These are phyloP conservation scores for Solanum chiquidenum DNA, from an alignment of 257 asterid species.

Conservation along the genomic window DNA sequence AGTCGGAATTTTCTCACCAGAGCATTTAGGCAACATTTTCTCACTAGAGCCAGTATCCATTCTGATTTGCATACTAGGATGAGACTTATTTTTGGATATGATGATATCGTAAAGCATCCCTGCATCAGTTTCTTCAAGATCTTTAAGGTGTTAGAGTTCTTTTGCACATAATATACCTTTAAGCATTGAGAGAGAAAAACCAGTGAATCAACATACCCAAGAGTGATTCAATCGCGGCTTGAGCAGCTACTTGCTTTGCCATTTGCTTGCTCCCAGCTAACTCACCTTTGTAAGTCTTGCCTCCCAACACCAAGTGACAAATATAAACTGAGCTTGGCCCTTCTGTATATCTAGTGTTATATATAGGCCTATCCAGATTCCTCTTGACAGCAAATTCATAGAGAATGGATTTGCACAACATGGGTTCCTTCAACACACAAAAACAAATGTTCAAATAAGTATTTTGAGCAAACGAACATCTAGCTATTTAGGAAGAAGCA, in stretches of 20 bases:
- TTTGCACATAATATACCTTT: not conserved
- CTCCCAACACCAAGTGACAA: conserved; percentile 10
- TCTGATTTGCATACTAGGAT: not conserved
- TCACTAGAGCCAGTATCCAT: not conserved
- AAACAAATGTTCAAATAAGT: not conserved
- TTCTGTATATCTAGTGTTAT: not conserved
- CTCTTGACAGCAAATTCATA: conserved; percentile 21
- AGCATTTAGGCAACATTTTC: not conserved
- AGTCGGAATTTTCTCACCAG: not conserved
- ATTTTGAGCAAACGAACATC: not conserved
- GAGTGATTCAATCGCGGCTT: conserved; percentile 15
- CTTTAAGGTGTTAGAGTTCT: not conserved
- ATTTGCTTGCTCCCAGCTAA: conserved; percentile 20
- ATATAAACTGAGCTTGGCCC: conserved; percentile 2
- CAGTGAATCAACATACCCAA: conserved; percentile 5
- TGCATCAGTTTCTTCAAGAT: conserved; percentile 14
- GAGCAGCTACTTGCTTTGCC: conserved; percentile 22
- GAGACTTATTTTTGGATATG: conserved; percentile 10
- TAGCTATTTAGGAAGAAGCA: not conserved
- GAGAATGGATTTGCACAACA: conserved; percentile 18
- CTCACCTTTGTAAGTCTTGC: conserved; percentile 14
- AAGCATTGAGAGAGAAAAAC: not conserved
- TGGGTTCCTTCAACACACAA: conserved; percentile 7
- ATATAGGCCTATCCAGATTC: conserved; percentile 13
- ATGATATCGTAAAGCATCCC: conserved; percentile 11